Percentiles rank a stretch among this genome's conserved stretches.
These are phyloP conservation scores for Triticum turgidum DNA, from an alignment of 176 grass and related monocot genomes.

Conservation along the genomic window DNA sequence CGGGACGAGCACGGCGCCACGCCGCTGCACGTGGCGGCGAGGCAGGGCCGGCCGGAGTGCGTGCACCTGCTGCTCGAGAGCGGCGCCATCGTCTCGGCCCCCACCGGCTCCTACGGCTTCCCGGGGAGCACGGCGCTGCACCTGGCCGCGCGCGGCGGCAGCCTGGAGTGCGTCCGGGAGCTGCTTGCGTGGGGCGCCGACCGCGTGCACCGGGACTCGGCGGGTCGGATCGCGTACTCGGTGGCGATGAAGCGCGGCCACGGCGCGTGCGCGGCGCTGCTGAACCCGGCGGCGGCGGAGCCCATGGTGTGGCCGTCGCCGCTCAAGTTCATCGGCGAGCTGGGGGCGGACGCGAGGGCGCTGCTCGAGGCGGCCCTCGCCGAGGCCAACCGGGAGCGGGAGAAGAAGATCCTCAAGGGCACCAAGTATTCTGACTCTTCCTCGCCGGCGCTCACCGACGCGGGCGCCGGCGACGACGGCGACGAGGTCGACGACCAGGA, in stretches of 20 bases:
- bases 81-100: slow-evolving; percentile 52
- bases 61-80: slow-evolving; percentile 57
- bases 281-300: slow-evolving; percentile 57
- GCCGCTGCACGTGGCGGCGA: slow-evolving; percentile 56
- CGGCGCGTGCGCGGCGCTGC: slow-evolving; percentile 56
- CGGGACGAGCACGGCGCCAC: slow-evolving; percentile 67
- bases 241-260: slow-evolving; percentile 61
- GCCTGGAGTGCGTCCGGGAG: slow-evolving; percentile 47
- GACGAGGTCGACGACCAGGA: slow-evolving; percentile 34
- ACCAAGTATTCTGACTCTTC: slow-evolving; percentile 39
- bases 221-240: slow-evolving; percentile 61
- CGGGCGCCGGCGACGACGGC: slow-evolving; percentile 17
- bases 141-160: slow-evolving; percentile 55
- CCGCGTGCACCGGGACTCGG: slow-evolving; percentile 45
- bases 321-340: slow-evolving; percentile 85
- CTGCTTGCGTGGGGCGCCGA: slow-evolving; percentile 68
- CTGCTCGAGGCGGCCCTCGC: slow-evolving; percentile 60
- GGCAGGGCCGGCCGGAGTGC: slow-evolving; percentile 38
- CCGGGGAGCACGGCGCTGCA: slow-evolving; percentile 57
- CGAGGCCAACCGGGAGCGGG: slow-evolving; percentile 63
- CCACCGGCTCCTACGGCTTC: slow-evolving; percentile 44
- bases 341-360: slow-evolving; percentile 62
- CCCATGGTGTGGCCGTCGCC: slow-evolving; percentile 85
- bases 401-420: slow-evolving; percentile 63
- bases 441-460: slow-evolving; percentile 33